Evolutionary conservation across 164 flowering plant species (phyloP).

Genomic region (Buxus sempervirens): DNA sequence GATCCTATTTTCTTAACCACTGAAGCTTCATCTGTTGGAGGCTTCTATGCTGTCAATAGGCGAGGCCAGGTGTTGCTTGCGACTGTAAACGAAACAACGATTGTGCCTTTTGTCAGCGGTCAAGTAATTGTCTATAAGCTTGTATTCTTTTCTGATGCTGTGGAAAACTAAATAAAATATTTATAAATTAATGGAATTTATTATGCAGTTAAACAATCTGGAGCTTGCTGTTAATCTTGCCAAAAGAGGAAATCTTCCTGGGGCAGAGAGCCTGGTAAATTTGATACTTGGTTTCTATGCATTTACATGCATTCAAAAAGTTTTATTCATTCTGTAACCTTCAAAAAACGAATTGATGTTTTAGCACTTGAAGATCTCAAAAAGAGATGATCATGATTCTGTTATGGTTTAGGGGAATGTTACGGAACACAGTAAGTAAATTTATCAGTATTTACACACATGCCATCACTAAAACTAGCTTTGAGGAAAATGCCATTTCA

Average conservation of each 20-base stretch:
- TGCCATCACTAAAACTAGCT: no score
- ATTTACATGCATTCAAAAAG: neutral
- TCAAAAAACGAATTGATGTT: neutral
- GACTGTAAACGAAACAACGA: constrained; percentile 90
- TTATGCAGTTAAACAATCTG: constrained; percentile 79
- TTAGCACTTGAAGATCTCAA: neutral
- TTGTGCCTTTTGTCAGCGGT: constrained; percentile 94
- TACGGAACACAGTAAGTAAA: no score
- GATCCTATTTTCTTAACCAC: constrained; percentile 97
- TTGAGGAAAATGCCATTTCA: no score
- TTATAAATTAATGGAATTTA: constrained; percentile 5
- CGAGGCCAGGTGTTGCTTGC: constrained; percentile 96
- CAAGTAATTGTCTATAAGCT: constrained; percentile 48
- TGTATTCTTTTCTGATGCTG: neutral
- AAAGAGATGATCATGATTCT: no score
- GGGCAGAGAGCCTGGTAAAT: constrained; percentile 2
- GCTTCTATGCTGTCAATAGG: constrained; percentile 95
- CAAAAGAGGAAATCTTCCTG: constrained; percentile 31
- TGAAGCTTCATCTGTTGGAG: constrained; percentile 91
- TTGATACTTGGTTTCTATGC: neutral
- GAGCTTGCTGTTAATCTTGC: constrained; percentile 38
- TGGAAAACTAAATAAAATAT: neutral
- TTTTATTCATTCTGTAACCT: neutral
- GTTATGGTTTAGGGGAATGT: no score
- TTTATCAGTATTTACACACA: no score